Conservation (phyloP, 2,329 filamentous ascomycete species). For the Erysiphe neolycopersici region DNA sequence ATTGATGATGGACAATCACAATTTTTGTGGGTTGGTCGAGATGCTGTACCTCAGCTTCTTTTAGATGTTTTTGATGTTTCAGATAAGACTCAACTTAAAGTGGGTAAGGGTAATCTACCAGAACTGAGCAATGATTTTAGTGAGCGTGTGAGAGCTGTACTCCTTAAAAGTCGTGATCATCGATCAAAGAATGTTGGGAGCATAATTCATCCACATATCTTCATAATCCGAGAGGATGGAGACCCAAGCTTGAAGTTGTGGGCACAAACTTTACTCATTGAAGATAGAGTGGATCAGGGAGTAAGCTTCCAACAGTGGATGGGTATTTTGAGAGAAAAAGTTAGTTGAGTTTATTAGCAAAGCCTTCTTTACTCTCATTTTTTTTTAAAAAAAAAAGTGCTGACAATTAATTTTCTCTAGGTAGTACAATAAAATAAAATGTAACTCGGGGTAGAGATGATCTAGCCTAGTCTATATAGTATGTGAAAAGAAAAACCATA, state of each 20-base stretch:
- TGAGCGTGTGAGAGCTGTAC: slow-evolving; percentile 67
- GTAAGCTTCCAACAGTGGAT: slow-evolving; percentile 88
- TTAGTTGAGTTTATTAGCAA: slow-evolving; percentile 18
- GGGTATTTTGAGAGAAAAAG: slow-evolving; percentile 82
- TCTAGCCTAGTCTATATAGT: too few species aligned
- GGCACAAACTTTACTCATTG: slow-evolving; percentile 87
- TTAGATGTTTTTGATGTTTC: slow-evolving; percentile 72
- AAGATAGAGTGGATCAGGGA: slow-evolving; percentile 83
- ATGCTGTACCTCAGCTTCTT: slow-evolving; percentile 72
- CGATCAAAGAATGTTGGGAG: slow-evolving; percentile 68
- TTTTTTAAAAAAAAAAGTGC: neutral
- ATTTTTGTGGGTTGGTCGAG: slow-evolving; percentile 87
- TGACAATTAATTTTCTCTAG: neutral
- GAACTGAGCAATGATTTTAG: slow-evolving; percentile 91
- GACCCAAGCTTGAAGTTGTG: slow-evolving; percentile 87
- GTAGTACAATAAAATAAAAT: neutral
- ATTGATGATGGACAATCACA: slow-evolving; percentile 95
- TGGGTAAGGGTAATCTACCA: slow-evolving; percentile 71
- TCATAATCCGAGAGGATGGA: slow-evolving; percentile 82
- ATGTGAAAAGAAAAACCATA: too few species aligned
- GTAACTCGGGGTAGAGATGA: too few species aligned
- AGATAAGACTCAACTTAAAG: slow-evolving; percentile 60
- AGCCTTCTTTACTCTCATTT: neutral
- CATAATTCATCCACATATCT: slow-evolving; percentile 77
- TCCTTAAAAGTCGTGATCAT: slow-evolving; percentile 81